Evolutionary conservation across 2,329 filamentous ascomycete genomes (phyloP), one percentile per base, ranked within the genome.

Genomic region (Diaporthe batatas): DNA sequence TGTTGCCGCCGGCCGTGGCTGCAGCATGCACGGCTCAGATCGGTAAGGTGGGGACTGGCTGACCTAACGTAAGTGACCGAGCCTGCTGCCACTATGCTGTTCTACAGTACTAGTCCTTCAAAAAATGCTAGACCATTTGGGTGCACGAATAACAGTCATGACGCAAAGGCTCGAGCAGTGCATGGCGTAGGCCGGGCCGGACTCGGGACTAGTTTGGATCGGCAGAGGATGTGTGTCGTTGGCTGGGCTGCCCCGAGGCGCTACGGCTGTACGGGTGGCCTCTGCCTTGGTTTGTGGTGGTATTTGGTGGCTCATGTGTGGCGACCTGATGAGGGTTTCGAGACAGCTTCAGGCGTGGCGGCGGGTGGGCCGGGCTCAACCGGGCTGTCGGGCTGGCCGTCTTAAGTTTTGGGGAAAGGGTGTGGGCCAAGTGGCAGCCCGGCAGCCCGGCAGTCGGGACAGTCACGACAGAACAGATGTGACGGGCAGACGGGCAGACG

Each of bases 311-410:
- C 39, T 8, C 32, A 36, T 51, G 62, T 39, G 62, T 67, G 62
- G 62, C 62, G 21, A 39, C 39, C n/a, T n/a, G 18, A 21, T 34
- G 14, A 25, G n/a, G 39, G 62, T 67, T 53, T 53, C 32, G 62
- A 67, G 62, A 53, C 29, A n/a, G 8, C 62, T 0, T 67, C n/a
- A 53, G 62, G 62, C 47, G 47, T 21, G 62, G 62, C 62, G 12
- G 47, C 47, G 47, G 44, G n/a, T 34, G 32, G 44, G 18, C 62
- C 6, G 18, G 62, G 62, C 44, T 11, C 5, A 39, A 49, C 34
- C 59, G 59, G 59, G 42, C 59, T 8, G 18, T 53, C 62, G 62
- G 62, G 44, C 62, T 53, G 62, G 47, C 44, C 62, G 62, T 39
- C n/a, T 12, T 5, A 47, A 21, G 14, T 6, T 39, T 65, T 44